A percentile compares a stretch with the other conserved stretches of the same genome.
These are phyloP conservation scores for Tetrapisispora namnaoensis DNA, from an alignment of 805 yeast species.

Conservation along the genomic window DNA sequence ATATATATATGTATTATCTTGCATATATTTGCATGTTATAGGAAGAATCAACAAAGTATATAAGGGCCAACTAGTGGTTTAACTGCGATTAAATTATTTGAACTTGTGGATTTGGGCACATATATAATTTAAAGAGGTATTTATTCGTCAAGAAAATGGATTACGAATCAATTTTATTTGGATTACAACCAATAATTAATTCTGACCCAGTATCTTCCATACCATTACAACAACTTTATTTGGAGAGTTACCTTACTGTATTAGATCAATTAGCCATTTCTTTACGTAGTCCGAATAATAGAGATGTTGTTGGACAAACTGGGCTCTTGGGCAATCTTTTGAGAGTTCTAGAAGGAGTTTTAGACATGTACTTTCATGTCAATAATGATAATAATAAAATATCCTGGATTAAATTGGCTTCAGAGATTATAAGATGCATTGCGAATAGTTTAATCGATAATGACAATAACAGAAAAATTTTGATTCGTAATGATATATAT, in stretches of 20 bases:
- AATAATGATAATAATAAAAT: not conserved
- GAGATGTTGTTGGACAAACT: slow-evolving; percentile 23
- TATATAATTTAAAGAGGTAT: no score
- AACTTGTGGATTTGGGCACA: no score
- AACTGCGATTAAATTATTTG: no score
- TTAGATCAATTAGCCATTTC: slow-evolving; percentile 26
- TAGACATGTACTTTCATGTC: slow-evolving; percentile 11
- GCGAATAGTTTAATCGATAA: slow-evolving; percentile 28
- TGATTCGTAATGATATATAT: slow-evolving; percentile 5
- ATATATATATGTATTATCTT: no score
- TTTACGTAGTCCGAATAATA: slow-evolving; percentile 22
- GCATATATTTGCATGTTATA: no score
- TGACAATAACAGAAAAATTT: slow-evolving; percentile 19
- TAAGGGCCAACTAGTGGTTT: no score
- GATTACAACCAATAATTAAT: slow-evolving; percentile 23
- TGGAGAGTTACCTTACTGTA: slow-evolving; percentile 14
- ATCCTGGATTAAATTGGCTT: slow-evolving; percentile 14
- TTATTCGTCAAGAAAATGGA: slow-evolving; percentile 16
- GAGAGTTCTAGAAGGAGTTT: slow-evolving; percentile 7
- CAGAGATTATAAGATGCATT: slow-evolving; percentile 27
- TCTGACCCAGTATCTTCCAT: slow-evolving; percentile 10
- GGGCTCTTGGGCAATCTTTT: slow-evolving; percentile 19
- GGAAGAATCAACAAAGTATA: no score
- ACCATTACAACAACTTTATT: slow-evolving; percentile 13
- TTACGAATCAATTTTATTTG: slow-evolving; percentile 25